Evolutionary conservation across 163 green algal species (phyloP), one percentile per base, ranked within the genome.

Genomic region (Scenedesmus sp.): DNA sequence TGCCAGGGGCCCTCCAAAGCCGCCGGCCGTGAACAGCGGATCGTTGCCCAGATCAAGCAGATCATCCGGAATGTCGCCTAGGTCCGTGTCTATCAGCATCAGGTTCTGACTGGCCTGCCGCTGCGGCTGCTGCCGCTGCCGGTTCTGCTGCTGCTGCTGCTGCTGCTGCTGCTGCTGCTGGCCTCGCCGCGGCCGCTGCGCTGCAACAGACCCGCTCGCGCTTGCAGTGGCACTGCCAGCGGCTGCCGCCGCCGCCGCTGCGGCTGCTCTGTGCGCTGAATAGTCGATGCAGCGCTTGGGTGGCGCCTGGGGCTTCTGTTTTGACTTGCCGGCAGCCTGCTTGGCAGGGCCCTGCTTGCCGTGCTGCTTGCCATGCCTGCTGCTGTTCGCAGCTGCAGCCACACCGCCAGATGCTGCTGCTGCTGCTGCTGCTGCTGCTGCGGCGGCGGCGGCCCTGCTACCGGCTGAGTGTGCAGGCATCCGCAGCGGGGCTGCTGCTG

Each of bases 31-130:
- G 51, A 89, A 89, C 68, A 89, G n/a, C 7, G 65, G 65, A 68
- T 89, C 85, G 51, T 83, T 89, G 30, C 68, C 85, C n/a, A 89
- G 30, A 26, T 83, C 85, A 42, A 89, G 68, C 43, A 89, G 78
- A 44, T 89, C 85, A 46, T 83, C 85, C 7, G 78, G 78, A 20
- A 89, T 83, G 35, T 89, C 85, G 13, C 78, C n/a, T 15, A 83
- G 53, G 51, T 89, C 85, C 30, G 73, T 80, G 78, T 89, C 85
- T 33, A 89, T 49, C 85, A 89, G 40, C 68, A 89, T 49, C 20
- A 80, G 15, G 3, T 33, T 49, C 40, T 46, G 46, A 9, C 37
- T 49, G 24, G 18, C 78, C 18, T 37, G 78, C 78, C 40, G 40
- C 78, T 53, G 40, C 1, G 40, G 13, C 18, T 51, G 35, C 51